Evolutionary conservation across 2,329 filamentous ascomycete genomes (phyloP).

Genomic region (Zymoseptoria brevis): DNA sequence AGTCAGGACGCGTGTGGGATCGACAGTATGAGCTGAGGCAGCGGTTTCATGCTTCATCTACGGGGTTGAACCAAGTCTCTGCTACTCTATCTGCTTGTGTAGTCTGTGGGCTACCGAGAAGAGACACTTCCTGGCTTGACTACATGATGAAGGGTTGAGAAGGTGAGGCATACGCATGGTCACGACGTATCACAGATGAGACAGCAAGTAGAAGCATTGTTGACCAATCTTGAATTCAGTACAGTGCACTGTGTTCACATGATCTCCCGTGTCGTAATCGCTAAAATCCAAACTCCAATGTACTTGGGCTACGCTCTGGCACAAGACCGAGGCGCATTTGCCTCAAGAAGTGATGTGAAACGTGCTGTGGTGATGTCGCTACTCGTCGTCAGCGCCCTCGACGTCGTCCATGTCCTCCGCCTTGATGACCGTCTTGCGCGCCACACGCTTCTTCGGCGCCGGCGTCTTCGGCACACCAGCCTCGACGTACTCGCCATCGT

Average conservation of each 20-base stretch:
- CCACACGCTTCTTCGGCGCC: not conserved
- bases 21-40: too few species aligned
- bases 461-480: not conserved
- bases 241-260: too few species aligned
- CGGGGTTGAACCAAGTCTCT: too few species aligned
- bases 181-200: not conserved
- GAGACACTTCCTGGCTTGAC: not conserved
- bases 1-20: too few species aligned
- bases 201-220: not conserved
- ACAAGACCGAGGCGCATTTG: not conserved
- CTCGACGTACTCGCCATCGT: conserved; percentile 6
- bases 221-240: not conserved
- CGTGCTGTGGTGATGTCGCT: not conserved
- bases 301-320: not conserved
- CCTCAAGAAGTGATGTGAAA: not conserved
- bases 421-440: not conserved
- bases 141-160: not conserved
- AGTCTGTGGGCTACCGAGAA: not conserved
- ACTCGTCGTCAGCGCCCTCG: not conserved
- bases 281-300: not conserved
- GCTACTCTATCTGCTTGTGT: too few species aligned
- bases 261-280: not conserved
- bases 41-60: too few species aligned
- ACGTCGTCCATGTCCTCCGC: not conserved
- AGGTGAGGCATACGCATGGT: not conserved